phyloP scores from a whole-genome alignment of 2,329 filamentous ascomycete species.

The Parascedosporium putredinis region DNA sequence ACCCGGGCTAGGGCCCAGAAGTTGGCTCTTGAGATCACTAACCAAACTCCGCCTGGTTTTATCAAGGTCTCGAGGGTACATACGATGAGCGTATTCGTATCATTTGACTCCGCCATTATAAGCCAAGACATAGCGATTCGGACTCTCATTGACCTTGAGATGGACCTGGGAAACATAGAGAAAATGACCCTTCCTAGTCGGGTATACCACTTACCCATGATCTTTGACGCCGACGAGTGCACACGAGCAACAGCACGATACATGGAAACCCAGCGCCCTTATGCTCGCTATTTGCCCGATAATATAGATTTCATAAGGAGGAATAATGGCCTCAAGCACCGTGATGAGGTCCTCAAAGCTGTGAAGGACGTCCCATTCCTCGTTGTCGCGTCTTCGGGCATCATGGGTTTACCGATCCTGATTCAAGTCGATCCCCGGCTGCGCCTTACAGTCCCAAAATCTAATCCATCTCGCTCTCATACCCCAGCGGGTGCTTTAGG shows the following conservation, averaged over 20 bases:
- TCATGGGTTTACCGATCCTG: conserved; percentile 25
- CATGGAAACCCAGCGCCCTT: conserved; percentile 46
- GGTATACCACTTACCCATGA: conserved; percentile 14
- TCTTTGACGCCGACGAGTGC: conserved; percentile 18
- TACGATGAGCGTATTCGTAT: conserved; percentile 16
- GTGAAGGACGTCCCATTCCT: conserved; percentile 21
- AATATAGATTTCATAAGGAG: conserved; percentile 38
- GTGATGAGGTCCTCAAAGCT: conserved; percentile 24
- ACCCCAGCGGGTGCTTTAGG: conserved; percentile 23
- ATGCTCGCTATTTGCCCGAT: conserved; percentile 49
- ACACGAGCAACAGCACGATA: conserved; percentile 42
- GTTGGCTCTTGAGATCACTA: conserved; percentile 16
- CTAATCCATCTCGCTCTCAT: conserved; percentile 19
- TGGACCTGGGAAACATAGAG: conserved; percentile 7
- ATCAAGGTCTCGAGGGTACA: conserved; percentile 25
- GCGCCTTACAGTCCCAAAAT: conserved; percentile 17
- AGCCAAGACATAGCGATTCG: conserved; percentile 7
- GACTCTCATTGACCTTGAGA: not conserved
- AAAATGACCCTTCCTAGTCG: not conserved
- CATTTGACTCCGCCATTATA: conserved; percentile 21
- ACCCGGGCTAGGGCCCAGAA: conserved; percentile 25
- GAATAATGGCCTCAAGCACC: conserved; percentile 10
- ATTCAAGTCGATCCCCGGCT: conserved; percentile 6
- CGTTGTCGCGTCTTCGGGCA: conserved; percentile 18
- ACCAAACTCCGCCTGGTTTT: conserved; percentile 13